Conservation (phyloP, 371 early-diverging fungal genomes). For the Mortierella sp. region DNA sequence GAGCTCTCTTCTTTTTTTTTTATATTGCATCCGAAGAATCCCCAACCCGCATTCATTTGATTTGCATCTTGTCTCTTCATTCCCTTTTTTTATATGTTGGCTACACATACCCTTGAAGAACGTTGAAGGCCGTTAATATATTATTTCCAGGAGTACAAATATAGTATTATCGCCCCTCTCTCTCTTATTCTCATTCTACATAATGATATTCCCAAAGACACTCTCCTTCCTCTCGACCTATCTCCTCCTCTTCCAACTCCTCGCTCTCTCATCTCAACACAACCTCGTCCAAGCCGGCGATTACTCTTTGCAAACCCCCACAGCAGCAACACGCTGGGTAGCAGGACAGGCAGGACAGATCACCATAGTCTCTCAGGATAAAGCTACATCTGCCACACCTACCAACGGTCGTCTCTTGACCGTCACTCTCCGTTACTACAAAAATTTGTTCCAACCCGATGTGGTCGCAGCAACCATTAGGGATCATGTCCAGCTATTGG, state of each 20-base stretch:
- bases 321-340: slow-evolving; percentile 34
- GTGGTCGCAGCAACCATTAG: slow-evolving; percentile 12
- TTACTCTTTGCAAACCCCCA: slow-evolving; percentile 31
- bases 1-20: too few species aligned
- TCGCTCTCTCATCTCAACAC: neutral
- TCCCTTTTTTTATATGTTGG: too few species aligned
- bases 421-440: slow-evolving; percentile 13
- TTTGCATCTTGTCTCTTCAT: too few species aligned
- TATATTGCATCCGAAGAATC: too few species aligned
- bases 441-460: slow-evolving; percentile 5
- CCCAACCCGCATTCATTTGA: too few species aligned
- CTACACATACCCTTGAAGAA: too few species aligned
- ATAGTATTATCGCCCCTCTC: too few species aligned
- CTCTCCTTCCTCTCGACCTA: neutral
- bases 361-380: slow-evolving; percentile 17
- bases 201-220: slow-evolving; percentile 2
- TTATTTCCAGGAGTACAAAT: too few species aligned
- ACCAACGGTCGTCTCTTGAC: slow-evolving; percentile 21
- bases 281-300: slow-evolving; percentile 10
- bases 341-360: slow-evolving; percentile 27
- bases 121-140: too few species aligned
- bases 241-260: slow-evolving; percentile 3
- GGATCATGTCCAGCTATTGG: slow-evolving; percentile 28
- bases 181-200: neutral
- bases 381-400: slow-evolving; percentile 11